Evolutionary conservation across 2,329 filamentous ascomycete species (phyloP), one percentile per base, ranked within the genome.

Genomic region (Ophiostoma tasmaniense): DNA sequence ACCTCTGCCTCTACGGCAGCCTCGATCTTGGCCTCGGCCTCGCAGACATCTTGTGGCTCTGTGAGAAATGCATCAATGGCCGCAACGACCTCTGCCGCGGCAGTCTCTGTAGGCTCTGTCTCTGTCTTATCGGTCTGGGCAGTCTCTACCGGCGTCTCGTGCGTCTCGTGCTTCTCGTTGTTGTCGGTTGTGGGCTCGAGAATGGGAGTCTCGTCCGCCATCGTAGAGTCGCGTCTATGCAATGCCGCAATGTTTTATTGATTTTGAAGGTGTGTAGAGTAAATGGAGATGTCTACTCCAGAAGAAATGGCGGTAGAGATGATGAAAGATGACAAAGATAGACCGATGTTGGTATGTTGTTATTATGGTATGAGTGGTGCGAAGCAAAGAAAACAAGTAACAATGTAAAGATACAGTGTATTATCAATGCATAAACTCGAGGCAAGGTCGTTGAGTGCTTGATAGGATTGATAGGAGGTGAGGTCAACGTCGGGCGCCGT

Each of bases 131-230:
- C n/a, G n/a, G n/a, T n/a, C 33, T 22, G 62, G 7, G 3, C n/a
- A 5, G 45, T 20, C 14, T 59, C n/a, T 33, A 33, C 33, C 8
- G 22, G 14, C 59, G 35, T 10, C n/a, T 64, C 33, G 20, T 64
- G 35, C 37, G 33, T 33, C 33, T 65, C 64, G 22, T 17, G 25
- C 66, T 55, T 62, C 45, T 66, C 65, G 50, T 50, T 50, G 30
- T 33, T 64, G 74, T 85, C 82, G 73, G 82, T 77, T 77, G 81
- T 80, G 72, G 82, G 84, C 10, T 82, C 75, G 71, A 84, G 83
- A 72, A 83, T 79, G 72, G 77, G 73, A 70, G 28, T 25, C 33
- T 81, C 78, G 25, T 73, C 71, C 65, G 75, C 69, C 67, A 71
- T 71, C 28, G 70, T 70, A 20, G 59, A 20, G 45, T 20, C n/a